These are phyloP conservation scores for Saccharum hybrid DNA, from an alignment of 202 grass and related monocot species.

Conservation along the genomic window DNA sequence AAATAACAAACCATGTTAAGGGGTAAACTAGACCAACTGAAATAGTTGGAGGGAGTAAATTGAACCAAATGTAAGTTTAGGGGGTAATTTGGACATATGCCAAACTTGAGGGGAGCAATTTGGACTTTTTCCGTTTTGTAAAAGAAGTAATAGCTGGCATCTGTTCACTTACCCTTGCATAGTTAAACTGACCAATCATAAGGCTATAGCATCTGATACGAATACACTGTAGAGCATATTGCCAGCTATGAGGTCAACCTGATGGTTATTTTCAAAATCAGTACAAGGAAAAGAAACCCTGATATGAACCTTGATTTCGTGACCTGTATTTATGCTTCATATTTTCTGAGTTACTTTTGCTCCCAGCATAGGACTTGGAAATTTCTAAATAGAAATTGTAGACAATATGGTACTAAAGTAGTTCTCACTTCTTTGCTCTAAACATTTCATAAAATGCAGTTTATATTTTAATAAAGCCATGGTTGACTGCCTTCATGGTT, in stretches of 20 bases:
- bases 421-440: background rate
- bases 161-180: background rate
- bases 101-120: too few species aligned
- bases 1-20: too few species aligned
- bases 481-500: background rate
- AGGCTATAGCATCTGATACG: background rate
- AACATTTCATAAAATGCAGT: background rate
- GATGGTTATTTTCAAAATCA: background rate
- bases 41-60: too few species aligned
- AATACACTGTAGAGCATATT: background rate
- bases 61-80: too few species aligned
- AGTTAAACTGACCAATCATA: background rate
- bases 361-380: background rate
- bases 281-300: background rate
- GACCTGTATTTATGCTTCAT: slow-evolving; percentile 2
- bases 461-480: background rate
- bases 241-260: background rate
- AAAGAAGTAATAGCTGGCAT: background rate
- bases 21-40: too few species aligned
- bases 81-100: too few species aligned
- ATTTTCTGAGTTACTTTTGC: background rate
- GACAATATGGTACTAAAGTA: slow-evolving; percentile 23
- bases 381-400: background rate
- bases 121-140: too few species aligned
- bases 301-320: background rate